phyloP scores from a whole-genome alignment of 2,329 filamentous ascomycete genomes.

The Orbilia oligospora region DNA sequence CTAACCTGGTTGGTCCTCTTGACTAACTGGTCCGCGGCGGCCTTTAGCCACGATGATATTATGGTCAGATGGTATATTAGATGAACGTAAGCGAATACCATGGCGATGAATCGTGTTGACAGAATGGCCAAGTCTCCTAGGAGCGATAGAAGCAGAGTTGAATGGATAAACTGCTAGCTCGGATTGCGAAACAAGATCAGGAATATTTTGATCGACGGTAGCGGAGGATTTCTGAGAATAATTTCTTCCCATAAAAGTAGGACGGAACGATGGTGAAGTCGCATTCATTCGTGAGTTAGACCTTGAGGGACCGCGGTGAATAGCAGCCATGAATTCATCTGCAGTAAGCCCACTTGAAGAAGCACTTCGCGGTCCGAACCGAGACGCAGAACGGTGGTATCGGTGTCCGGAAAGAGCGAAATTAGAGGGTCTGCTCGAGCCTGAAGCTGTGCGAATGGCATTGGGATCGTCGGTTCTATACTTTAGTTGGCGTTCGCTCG shows the following conservation, averaged over 20 bases:
- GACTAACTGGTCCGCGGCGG: background rate
- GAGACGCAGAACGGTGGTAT: background rate
- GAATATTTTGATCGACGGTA: background rate
- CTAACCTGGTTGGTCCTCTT: background rate
- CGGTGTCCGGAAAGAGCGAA: background rate
- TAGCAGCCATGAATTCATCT: conserved; percentile 18
- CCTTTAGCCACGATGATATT: background rate
- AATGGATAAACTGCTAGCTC: background rate
- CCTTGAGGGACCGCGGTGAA: conserved; percentile 11
- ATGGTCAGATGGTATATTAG: background rate
- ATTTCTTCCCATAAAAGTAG: conserved; percentile 2
- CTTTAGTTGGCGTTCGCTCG: background rate
- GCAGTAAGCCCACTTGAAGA: conserved; percentile 24
- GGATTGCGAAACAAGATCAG: background rate
- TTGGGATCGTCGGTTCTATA: background rate
- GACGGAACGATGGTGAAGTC: no score
- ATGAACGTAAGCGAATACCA: background rate
- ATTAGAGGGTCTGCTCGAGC: background rate
- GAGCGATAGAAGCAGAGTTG: no score
- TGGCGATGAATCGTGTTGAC: conserved; percentile 1
- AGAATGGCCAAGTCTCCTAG: background rate
- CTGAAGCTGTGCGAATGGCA: background rate
- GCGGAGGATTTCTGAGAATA: background rate
- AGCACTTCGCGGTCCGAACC: background rate
- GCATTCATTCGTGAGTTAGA: background rate